Evolutionary conservation across 257 asterid species (phyloP), one percentile per base, ranked within the genome.

Genomic region (Salvia miltiorrhiza): DNA sequence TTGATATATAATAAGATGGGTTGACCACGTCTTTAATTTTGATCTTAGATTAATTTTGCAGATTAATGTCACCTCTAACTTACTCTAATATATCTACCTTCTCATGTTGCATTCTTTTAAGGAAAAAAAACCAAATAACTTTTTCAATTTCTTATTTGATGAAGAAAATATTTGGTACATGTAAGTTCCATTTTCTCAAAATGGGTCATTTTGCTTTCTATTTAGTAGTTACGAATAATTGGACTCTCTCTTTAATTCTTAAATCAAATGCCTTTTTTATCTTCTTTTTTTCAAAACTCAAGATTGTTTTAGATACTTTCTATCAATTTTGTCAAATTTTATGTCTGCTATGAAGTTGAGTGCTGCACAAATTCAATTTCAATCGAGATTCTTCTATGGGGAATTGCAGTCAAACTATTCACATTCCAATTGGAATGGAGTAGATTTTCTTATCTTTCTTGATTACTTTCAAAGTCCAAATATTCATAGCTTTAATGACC

Each of bases 351-450:
- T 65, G 56, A 57, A 45, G 63, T 35, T 65, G 55, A 67, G 40
- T 11, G 19, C 37, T 32, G 60, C 52, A 28, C 7, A 21, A 44
- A 35, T 68, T 33, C 67, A 21, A 43, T 43, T 32, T 55, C 60
- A 33, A 26, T 21, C 20, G 6, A 33, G 47, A 53, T 62, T 69
- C 59, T 23, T n/a, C 59, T 19, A 7, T 40, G 9, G 48, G 59
- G 40, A 33, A 57, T 41, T 20, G 20, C 59, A 56, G 21, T 63
- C 72, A 3, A 52, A 55, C 57, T 43, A 63, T 56, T 76, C 72
- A 37, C 45, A 63, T 70, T 75, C 66, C 61, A 69, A 50, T 48
- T 8, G 8, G 45, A 44, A 54, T 37, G 11, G 17, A n/a, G 1
- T 4, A 3, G 16, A 24, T 14, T 50, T 3, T 4, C 13, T 20